Conservation (phyloP, 1,284 basidiomycete species). For the Anthracocystis setariae region DNA sequence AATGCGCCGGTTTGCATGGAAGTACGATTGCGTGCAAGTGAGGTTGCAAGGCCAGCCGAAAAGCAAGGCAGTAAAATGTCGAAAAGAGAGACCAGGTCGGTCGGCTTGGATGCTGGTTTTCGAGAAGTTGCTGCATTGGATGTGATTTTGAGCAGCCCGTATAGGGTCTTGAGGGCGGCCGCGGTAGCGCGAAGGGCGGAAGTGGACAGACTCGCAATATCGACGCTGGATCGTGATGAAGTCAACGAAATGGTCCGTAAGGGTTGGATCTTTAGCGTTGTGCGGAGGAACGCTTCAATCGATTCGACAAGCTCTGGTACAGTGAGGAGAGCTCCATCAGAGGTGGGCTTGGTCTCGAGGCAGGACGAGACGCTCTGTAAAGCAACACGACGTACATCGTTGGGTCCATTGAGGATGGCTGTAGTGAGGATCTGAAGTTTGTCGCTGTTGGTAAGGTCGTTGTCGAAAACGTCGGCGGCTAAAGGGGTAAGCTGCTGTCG, state of each 20-base stretch:
- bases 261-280: constrained; percentile 24
- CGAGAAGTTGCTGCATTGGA: background rate
- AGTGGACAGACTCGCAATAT: constrained; percentile 10
- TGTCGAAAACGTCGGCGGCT: background rate
- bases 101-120: background rate
- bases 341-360: constrained; percentile 5
- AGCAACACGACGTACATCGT: constrained; percentile 20
- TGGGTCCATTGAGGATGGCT: constrained; percentile 13
- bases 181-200: constrained; percentile 34
- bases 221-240: background rate
- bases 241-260: background rate
- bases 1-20: constrained; percentile 20
- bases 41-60: constrained; percentile 4
- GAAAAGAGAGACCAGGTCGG: constrained; percentile 6
- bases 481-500: background rate
- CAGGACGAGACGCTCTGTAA: constrained; percentile 8
- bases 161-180: constrained; percentile 34
- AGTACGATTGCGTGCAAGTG: constrained; percentile 4
- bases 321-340: background rate
- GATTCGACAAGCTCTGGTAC: constrained; percentile 6
- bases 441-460: background rate
- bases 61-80: constrained; percentile 26
- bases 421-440: background rate
- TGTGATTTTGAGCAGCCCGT: constrained; percentile 14
- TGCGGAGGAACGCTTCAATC: constrained; percentile 14